Percentiles rank a stretch among this genome's conserved stretches.
phyloP scores from a whole-genome alignment of 2,329 filamentous ascomycete genomes.

The Dactylellina cionopaga region DNA sequence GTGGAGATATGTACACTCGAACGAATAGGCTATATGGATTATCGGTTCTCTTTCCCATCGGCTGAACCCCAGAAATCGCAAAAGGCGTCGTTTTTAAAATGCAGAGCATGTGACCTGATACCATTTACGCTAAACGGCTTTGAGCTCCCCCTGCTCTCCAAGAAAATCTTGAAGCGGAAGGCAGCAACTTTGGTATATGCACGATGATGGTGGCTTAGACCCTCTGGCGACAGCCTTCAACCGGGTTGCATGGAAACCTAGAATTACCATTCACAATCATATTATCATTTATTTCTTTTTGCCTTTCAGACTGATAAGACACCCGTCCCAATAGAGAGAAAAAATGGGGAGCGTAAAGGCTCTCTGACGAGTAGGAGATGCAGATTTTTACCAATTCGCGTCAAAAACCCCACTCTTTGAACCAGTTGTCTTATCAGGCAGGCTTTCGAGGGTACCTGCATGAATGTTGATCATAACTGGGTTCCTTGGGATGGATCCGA shows the following conservation, averaged over 20 bases:
- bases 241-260: slow-evolving; percentile 45
- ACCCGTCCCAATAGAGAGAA: neutral
- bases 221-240: slow-evolving; percentile 6
- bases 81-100: neutral
- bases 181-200: slow-evolving; percentile 40
- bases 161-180: slow-evolving; percentile 16
- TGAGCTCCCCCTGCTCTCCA: neutral
- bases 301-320: slow-evolving; percentile 16
- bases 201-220: slow-evolving; percentile 33
- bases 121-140: slow-evolving; percentile 29
- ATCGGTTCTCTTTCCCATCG: slow-evolving; percentile 29
- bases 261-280: slow-evolving; percentile 9
- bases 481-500: slow-evolving; percentile 40
- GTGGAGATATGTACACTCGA: neutral
- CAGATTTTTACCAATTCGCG: slow-evolving; percentile 28
- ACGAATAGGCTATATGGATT: slow-evolving; percentile 15
- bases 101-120: slow-evolving; percentile 23
- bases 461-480: slow-evolving; percentile 28
- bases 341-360: neutral
- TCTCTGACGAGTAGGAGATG: slow-evolving; percentile 8
- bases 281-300: slow-evolving; percentile 2
- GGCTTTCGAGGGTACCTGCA: slow-evolving; percentile 46
- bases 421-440: slow-evolving; percentile 26
- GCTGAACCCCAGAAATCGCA: neutral
- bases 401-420: slow-evolving; percentile 18